Conservation (phyloP, 371 early-diverging fungal genomes). For the Furculomyces boomerangus region DNA sequence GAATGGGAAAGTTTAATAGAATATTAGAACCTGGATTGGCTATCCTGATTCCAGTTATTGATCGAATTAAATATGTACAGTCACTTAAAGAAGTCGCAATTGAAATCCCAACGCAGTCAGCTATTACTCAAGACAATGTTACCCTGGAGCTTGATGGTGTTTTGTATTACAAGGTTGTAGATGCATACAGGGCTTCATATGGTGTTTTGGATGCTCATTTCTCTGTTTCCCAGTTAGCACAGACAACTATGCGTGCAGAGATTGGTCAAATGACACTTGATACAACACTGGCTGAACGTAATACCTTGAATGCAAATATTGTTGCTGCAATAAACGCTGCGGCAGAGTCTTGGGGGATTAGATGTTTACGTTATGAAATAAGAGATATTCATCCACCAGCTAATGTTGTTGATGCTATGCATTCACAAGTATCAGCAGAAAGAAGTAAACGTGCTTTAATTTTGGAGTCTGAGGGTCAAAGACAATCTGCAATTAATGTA, state of each 20-base stretch:
- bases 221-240: conserved; percentile 88
- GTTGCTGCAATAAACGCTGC: conserved; percentile 90
- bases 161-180: conserved; percentile 80
- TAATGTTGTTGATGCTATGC: conserved; percentile 93
- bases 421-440: conserved; percentile 92
- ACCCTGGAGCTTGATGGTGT: conserved; percentile 92
- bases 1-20: conserved; percentile 70
- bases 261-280: conserved; percentile 96
- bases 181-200: conserved; percentile 93
- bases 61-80: conserved; percentile 80
- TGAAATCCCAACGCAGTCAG: conserved; percentile 84
- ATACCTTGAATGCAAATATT: conserved; percentile 79
- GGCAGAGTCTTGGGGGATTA: conserved; percentile 89
- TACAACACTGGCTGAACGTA: conserved; percentile 85
- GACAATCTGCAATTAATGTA: conserved; percentile 93
- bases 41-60: conserved; percentile 71
- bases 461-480: conserved; percentile 81
- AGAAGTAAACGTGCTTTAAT: conserved; percentile 92
- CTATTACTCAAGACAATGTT: conserved; percentile 93
- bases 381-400: conserved; percentile 92
- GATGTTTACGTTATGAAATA: conserved; percentile 84
- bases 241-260: conserved; percentile 96
- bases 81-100: conserved; percentile 89
- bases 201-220: conserved; percentile 92
- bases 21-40: conserved; percentile 84